Evolutionary conservation across 257 asterid genomes (phyloP).

Genomic region (Solanum appendiculatum): DNA sequence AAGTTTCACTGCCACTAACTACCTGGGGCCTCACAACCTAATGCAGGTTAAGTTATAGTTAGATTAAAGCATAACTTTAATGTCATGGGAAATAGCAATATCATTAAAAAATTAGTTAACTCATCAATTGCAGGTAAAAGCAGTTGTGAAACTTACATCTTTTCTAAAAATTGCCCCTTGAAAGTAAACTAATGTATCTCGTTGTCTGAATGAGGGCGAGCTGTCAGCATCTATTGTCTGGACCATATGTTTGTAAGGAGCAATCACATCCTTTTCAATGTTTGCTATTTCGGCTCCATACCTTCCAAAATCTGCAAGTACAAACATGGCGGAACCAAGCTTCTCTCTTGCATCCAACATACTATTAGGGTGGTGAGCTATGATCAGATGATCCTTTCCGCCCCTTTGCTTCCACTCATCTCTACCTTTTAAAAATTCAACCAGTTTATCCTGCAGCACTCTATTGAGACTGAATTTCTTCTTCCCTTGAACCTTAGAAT

Average conservation of each 20-base stretch:
- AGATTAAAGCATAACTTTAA: neutral
- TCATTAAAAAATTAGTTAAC: neutral
- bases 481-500: conserved; percentile 32
- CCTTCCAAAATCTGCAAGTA: conserved; percentile 80
- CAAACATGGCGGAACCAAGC: conserved; percentile 54
- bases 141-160: conserved; percentile 46
- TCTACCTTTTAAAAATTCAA: conserved; percentile 33
- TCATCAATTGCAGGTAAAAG: neutral
- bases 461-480: conserved; percentile 27
- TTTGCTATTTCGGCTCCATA: conserved; percentile 49
- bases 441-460: conserved; percentile 49
- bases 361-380: conserved; percentile 84
- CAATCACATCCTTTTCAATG: conserved; percentile 65
- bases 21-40: neutral
- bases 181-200: conserved; percentile 49
- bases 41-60: neutral
- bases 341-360: conserved; percentile 48
- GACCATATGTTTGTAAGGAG: conserved; percentile 88
- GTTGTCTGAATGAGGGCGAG: conserved; percentile 38
- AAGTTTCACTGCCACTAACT: neutral
- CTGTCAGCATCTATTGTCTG: conserved; percentile 18
- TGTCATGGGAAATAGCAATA: neutral
- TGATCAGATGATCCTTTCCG: conserved; percentile 64
- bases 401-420: conserved; percentile 51
- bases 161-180: conserved; percentile 78